phyloP scores from a whole-genome alignment of 352 stramenopile genomes.

The Phytophthora rubi region DNA sequence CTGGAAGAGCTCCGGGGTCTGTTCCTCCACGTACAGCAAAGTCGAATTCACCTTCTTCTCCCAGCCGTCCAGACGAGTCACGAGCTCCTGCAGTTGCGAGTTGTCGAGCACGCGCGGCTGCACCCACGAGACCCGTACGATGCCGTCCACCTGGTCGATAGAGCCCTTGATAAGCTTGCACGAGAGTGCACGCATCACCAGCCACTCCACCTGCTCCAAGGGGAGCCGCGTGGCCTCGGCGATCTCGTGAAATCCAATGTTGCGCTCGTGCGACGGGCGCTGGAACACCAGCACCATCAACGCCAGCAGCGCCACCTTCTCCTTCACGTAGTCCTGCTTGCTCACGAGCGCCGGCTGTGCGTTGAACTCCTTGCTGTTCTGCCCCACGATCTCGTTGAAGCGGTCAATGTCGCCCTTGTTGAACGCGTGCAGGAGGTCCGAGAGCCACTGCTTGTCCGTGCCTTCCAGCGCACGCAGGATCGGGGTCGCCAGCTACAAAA shows the following conservation, averaged over 20 bases:
- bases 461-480: constrained; percentile 91
- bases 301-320: constrained; percentile 98
- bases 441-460: constrained; percentile 94
- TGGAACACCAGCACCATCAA: constrained; percentile 98
- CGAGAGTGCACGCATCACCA: constrained; percentile 97
- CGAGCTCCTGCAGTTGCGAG: constrained; percentile 79
- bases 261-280: constrained; percentile 92
- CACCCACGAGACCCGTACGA: constrained; percentile 96
- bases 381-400: constrained; percentile 90
- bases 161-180: constrained; percentile 95
- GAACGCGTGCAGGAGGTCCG: constrained; percentile 94
- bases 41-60: constrained; percentile 87
- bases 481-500: constrained; percentile 86
- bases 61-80: constrained; percentile 72
- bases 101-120: constrained; percentile 89
- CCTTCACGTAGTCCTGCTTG: constrained; percentile 95
- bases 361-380: constrained; percentile 84
- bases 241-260: constrained; percentile 95
- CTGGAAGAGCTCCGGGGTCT: constrained; percentile 89
- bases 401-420: constrained; percentile 95
- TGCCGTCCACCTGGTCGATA: constrained; percentile 93
- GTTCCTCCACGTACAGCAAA: constrained; percentile 85
- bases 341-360: constrained; percentile 93
- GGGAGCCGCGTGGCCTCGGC: constrained; percentile 86
- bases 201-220: constrained; percentile 96